Evolutionary conservation across 2,329 filamentous ascomycete genomes (phyloP).

Genomic region (Neonectria neomacrospora): DNA sequence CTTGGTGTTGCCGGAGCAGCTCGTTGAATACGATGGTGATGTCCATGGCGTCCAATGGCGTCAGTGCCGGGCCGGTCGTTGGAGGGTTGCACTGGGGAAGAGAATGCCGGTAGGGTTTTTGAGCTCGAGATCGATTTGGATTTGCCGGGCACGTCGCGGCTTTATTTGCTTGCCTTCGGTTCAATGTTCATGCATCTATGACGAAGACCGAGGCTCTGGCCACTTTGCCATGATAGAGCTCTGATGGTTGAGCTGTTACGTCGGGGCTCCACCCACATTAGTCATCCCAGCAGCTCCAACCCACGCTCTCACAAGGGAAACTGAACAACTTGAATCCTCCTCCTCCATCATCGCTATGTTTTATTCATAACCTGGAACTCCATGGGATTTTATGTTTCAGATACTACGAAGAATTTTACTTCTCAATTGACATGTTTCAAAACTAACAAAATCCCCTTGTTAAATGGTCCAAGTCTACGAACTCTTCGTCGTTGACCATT

Average conservation of each 20-base stretch:
- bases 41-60: constrained; percentile 59
- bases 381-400: not conserved
- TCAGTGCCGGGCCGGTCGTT: constrained; percentile 24
- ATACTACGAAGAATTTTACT: not conserved
- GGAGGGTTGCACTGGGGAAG: constrained; percentile 15
- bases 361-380: not conserved
- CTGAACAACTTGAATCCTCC: not conserved
- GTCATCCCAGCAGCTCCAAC: constrained; percentile 34
- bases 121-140: not conserved
- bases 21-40: constrained; percentile 77
- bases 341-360: constrained; percentile 13
- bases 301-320: not conserved
- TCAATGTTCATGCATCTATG: constrained; percentile 26
- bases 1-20: constrained; percentile 70
- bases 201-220: constrained; percentile 35
- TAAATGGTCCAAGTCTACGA: not conserved
- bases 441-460: too few species aligned
- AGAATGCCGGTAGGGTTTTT: not conserved
- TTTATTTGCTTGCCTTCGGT: constrained; percentile 28
- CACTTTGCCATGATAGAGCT: constrained; percentile 42
- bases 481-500: not conserved
- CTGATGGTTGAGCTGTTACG: constrained; percentile 33
- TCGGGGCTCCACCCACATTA: constrained; percentile 34
- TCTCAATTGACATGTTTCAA: not conserved
- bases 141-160: constrained; percentile 4